phyloP scores from a whole-genome alignment of 75 land plant species.

The Picea sitchensis region DNA sequence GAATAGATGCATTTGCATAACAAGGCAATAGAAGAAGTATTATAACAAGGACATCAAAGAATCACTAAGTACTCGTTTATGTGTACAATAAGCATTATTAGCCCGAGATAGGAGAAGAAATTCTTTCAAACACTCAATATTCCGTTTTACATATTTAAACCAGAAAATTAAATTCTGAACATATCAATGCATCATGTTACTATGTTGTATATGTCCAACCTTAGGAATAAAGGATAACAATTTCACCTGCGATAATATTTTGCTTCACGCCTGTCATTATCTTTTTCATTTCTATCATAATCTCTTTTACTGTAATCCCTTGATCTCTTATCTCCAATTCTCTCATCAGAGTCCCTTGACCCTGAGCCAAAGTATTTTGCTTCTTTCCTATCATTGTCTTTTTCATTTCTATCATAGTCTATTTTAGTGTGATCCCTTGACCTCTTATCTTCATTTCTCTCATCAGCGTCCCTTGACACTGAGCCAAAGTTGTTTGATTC shows the following conservation, averaged over 20 bases:
- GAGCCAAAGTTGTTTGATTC: background rate
- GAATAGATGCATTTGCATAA: no score
- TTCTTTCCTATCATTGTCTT: constrained; percentile 8
- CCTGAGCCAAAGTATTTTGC: background rate
- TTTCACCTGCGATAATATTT: background rate
- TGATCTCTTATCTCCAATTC: constrained; percentile 12
- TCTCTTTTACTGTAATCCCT: background rate
- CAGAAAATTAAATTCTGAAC: no score
- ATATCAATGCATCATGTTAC: no score
- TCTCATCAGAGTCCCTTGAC: constrained; percentile 8
- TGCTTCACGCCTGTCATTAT: constrained; percentile 3
- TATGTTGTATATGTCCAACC: no score
- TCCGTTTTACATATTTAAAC: no score
- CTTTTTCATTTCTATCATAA: background rate
- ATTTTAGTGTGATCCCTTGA: background rate
- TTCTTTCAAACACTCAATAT: no score
- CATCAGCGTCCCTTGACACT: background rate
- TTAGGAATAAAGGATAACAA: no score
- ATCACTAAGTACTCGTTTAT: no score
- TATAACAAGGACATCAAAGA: no score
- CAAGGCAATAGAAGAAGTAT: no score
- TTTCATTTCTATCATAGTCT: background rate
- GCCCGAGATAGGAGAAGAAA: no score
- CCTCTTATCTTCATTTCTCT: background rate
- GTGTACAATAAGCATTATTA: no score